A percentile compares a stretch with the other conserved stretches of the same genome.
phyloP scores from a whole-genome alignment of 176 grass and related monocot species.

The Echinochloa phyllopogon region DNA sequence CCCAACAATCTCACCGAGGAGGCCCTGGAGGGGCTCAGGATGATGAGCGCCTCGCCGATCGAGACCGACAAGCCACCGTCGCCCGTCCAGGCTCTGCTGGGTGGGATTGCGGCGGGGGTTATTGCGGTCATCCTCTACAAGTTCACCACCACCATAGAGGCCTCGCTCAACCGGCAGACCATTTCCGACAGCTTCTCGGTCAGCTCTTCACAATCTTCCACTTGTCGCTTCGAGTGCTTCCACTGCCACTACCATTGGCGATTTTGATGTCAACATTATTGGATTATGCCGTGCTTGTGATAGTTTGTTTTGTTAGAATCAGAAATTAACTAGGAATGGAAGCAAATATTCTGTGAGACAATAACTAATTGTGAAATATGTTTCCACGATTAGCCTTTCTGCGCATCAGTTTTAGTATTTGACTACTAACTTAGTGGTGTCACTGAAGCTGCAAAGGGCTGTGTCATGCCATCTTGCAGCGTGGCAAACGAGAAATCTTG shows the following conservation, averaged over 20 bases:
- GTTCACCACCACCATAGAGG: slow-evolving; percentile 81
- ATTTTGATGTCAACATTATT: neutral
- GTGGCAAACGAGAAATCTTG: neutral
- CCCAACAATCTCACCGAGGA: slow-evolving; percentile 67
- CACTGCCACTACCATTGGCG: slow-evolving; percentile 1
- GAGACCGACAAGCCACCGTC: slow-evolving; percentile 69
- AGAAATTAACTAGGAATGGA: neutral
- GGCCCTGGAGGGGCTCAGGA: slow-evolving; percentile 73
- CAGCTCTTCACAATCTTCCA: slow-evolving; percentile 23
- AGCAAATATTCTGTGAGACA: neutral
- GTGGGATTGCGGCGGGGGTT: slow-evolving; percentile 78
- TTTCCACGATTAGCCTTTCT: neutral
- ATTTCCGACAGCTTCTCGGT: slow-evolving; percentile 93
- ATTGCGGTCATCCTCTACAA: slow-evolving; percentile 89
- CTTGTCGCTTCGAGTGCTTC: slow-evolving; percentile 8
- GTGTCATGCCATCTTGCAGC: neutral
- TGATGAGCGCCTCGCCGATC: slow-evolving; percentile 51
- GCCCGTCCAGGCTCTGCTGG: slow-evolving; percentile 69
- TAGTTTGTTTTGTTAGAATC: neutral
- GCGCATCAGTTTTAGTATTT: neutral
- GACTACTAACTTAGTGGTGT: neutral
- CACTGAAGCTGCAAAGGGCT: neutral
- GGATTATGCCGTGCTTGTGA: neutral
- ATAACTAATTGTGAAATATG: neutral
- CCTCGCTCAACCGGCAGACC: slow-evolving; percentile 74